Conservation (phyloP, 2,329 filamentous ascomycete species). For the Paecilomyces dactylethromorphus region DNA sequence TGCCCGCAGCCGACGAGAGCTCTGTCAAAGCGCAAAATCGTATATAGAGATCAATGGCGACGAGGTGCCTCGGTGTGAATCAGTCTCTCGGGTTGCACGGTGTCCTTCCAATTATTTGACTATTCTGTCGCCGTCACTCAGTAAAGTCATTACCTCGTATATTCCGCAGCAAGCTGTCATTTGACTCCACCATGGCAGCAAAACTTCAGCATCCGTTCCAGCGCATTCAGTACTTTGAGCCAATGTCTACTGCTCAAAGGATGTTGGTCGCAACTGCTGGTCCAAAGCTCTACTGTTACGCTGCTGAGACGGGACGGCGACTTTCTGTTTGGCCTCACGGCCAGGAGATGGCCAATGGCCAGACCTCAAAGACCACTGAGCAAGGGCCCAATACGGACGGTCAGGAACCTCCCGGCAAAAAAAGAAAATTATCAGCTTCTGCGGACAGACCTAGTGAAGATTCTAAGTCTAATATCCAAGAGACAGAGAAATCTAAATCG, state of each 20-base stretch:
- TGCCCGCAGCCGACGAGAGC: not conserved
- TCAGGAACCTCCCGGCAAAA: slow-evolving; percentile 38
- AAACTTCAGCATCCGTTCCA: slow-evolving; percentile 54
- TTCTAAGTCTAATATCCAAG: slow-evolving; percentile 7
- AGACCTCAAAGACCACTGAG: slow-evolving; percentile 10
- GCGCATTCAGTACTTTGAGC: slow-evolving; percentile 43
- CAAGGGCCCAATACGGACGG: slow-evolving; percentile 18
- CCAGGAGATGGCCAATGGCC: slow-evolving; percentile 20
- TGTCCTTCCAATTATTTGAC: not conserved
- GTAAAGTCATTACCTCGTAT: not conserved
- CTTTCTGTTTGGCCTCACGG: slow-evolving; percentile 55
- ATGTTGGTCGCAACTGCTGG: slow-evolving; percentile 69
- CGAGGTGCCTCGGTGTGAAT: not conserved
- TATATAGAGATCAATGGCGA: not conserved
- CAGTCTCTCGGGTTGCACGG: not conserved
- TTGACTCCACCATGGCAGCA: slow-evolving; percentile 20
- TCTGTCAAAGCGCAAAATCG: not conserved
- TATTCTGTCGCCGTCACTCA: not conserved
- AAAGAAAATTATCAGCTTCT: slow-evolving; percentile 32
- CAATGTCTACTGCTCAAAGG: slow-evolving; percentile 19
- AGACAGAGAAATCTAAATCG: slow-evolving; percentile 15
- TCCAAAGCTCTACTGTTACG: slow-evolving; percentile 63
- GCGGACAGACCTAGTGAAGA: slow-evolving; percentile 13
- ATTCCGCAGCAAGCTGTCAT: slow-evolving; percentile 1
- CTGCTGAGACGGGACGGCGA: slow-evolving; percentile 50